Conservation (phyloP, 73 alveolate genomes). For the Vitrella brassicaformis region DNA sequence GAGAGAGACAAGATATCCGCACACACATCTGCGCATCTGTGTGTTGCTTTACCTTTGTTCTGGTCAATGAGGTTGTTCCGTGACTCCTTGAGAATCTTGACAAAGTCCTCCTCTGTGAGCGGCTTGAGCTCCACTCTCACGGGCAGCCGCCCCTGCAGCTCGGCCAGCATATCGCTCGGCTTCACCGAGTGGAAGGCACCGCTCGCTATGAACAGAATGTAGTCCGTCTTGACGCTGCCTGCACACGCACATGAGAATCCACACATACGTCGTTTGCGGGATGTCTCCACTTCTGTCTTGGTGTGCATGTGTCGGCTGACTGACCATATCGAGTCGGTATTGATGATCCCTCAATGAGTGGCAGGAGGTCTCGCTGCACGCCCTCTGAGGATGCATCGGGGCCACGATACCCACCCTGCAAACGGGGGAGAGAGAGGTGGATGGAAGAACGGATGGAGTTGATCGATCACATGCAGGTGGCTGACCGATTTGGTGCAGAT, state of each 20-base stretch:
- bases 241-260: neutral
- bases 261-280: too few species aligned
- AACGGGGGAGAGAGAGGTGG: neutral
- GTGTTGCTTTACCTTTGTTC: slow-evolving; percentile 9
- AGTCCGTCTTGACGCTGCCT: slow-evolving; percentile 41
- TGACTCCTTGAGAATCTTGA: slow-evolving; percentile 40
- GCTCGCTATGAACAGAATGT: slow-evolving; percentile 57
- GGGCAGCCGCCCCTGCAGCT: slow-evolving; percentile 64
- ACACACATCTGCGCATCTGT: too few species aligned
- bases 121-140: slow-evolving; percentile 46
- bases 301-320: too few species aligned
- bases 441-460: slow-evolving; percentile 1
- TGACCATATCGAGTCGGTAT: too few species aligned
- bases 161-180: slow-evolving; percentile 56
- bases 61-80: slow-evolving; percentile 43
- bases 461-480: neutral
- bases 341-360: slow-evolving; percentile 62
- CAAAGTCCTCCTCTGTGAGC: slow-evolving; percentile 43
- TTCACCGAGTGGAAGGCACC: slow-evolving; percentile 51
- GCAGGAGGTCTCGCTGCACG: slow-evolving; percentile 60
- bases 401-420: slow-evolving; percentile 22
- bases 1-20: neutral
- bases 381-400: slow-evolving; percentile 67
- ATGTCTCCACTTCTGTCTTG: too few species aligned
- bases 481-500: neutral